Percentiles rank a stretch among this genome's conserved stretches.
These are phyloP conservation scores for Sarocladium kiliense DNA, from an alignment of 2,329 filamentous ascomycete species.

Conservation along the genomic window DNA sequence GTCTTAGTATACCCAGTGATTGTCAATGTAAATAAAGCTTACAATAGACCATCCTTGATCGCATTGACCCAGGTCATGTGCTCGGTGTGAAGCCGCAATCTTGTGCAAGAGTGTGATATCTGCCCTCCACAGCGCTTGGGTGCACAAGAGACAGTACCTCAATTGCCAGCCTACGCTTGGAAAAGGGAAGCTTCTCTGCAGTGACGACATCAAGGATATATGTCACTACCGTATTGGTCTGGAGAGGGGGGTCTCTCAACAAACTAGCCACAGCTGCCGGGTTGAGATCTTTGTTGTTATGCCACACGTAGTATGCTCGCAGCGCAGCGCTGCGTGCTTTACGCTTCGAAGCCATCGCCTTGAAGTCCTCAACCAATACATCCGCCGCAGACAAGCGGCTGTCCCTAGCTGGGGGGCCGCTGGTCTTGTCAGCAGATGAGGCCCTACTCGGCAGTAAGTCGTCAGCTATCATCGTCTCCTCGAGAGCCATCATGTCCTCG, in stretches of 20 bases:
- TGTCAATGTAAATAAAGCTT: background rate
- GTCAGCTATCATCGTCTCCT: background rate
- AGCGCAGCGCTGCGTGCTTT: conserved; percentile 31
- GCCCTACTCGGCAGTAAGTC: background rate
- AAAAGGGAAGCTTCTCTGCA: conserved; percentile 44
- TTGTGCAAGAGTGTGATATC: conserved; percentile 24
- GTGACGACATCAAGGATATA: conserved; percentile 56
- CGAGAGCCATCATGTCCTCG: conserved; percentile 2
- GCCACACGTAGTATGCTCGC: conserved; percentile 62
- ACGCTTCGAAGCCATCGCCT: conserved; percentile 17
- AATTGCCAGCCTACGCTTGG: conserved; percentile 35
- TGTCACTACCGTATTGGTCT: conserved; percentile 45
- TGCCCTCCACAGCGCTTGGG: conserved; percentile 13
- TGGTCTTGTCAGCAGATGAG: background rate
- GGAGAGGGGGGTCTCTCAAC: conserved; percentile 56
- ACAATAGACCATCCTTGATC: background rate
- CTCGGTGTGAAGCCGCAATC: conserved; percentile 10
- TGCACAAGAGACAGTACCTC: conserved; percentile 37
- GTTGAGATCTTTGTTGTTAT: conserved; percentile 41
- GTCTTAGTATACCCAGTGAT: conserved; percentile 19
- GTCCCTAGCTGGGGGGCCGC: conserved; percentile 23
- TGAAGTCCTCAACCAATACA: conserved; percentile 30
- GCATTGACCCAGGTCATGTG: background rate
- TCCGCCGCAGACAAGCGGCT: conserved; percentile 39
- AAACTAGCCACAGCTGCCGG: conserved; percentile 46